Base-by-base conservation (phyloP, 345 rosid genomes). In the Murraya paniculata region DNA sequence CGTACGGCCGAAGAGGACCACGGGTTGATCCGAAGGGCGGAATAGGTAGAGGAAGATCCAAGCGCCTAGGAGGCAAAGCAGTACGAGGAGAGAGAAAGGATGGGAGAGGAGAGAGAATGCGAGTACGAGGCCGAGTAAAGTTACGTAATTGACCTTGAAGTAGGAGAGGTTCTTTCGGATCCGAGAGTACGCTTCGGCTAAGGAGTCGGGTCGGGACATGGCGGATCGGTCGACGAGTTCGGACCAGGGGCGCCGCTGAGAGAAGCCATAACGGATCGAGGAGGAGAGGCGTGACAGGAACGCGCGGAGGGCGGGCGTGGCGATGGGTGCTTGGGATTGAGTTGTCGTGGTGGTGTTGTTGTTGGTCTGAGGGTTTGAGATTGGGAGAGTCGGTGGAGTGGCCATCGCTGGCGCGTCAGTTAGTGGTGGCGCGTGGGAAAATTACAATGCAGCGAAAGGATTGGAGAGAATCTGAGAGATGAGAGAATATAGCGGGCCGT, bases 221-320 rank as follows among this genome's bases (percentile, higher is more conserved):
- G 93, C 82, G 9, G 85, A 62, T 7, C 97, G 88, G 82, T 93
- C 97, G 30, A 90, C 62, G 45, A 93, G 90, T 66, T 93, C 98
- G 50, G 71, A 70, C 97, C 97, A 91, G 1, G 97, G 97, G 11
- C 94, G 98, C 71, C 98, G 90, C 77, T 87, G 93, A 8, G 98
- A 92, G 78, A 93, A 79, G 64, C 91, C 91, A 1, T 81, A 87
- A 30, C 97, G 93, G 91, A 88, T 80, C 68, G 93, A 92, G 64
- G 91, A 78, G 39, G 92, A 78, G 80, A 94, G 85, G 30, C 94
- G 95, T 6, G 94, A 85, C 85, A 90, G 58, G 90, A 92, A 92
- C 21, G 85, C 69, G 22, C 95, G 95, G 83, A 94, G 78, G 2
- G 97, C 98, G 1, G 91, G 93, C 2, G 95, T 90, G 77, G 91